A percentile compares a stretch with the other conserved stretches of the same genome.
Evolutionary conservation across 2,329 filamentous ascomycete species (phyloP).

Genomic region (Lasiodiplodia sp.): DNA sequence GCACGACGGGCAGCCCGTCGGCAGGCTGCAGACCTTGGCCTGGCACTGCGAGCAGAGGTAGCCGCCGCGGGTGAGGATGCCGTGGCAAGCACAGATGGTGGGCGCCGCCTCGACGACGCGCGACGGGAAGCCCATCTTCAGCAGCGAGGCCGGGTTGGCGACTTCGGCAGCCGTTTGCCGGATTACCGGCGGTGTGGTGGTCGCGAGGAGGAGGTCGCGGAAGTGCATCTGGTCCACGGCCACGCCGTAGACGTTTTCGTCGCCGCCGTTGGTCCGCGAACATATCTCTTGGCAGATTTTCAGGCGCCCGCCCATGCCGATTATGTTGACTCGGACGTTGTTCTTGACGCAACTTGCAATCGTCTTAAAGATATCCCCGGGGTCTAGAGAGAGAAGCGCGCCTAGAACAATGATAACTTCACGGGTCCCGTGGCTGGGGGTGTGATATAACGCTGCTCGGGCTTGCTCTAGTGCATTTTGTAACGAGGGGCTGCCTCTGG

Average conservation of each 20-base stretch:
- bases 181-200: constrained; percentile 88
- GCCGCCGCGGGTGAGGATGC: constrained; percentile 79
- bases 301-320: constrained; percentile 90
- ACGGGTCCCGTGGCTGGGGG: constrained; percentile 89
- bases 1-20: constrained; percentile 90
- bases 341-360: constrained; percentile 80
- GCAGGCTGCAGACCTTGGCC: constrained; percentile 87
- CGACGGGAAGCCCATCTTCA: constrained; percentile 99
- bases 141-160: constrained; percentile 63
- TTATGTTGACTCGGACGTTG: constrained; percentile 84
- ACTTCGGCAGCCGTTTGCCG: constrained; percentile 56
- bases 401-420: constrained; percentile 94
- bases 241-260: constrained; percentile 78
- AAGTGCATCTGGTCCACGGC: constrained; percentile 89
- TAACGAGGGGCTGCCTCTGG: constrained; percentile 63
- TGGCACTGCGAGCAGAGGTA: constrained; percentile 91
- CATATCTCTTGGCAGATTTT: constrained; percentile 92
- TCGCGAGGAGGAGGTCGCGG: constrained; percentile 83
- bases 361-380: constrained; percentile 93
- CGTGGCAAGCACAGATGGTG: constrained; percentile 91
- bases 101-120: constrained; percentile 75
- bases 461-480: constrained; percentile 98
- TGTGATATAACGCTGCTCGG: constrained; percentile 88
- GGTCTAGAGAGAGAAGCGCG: constrained; percentile 87
- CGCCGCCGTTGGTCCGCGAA: constrained; percentile 83